Base-by-base conservation (phyloP, 768 basidiomycete genomes). In the Cystobasidium ongulense region DNA sequence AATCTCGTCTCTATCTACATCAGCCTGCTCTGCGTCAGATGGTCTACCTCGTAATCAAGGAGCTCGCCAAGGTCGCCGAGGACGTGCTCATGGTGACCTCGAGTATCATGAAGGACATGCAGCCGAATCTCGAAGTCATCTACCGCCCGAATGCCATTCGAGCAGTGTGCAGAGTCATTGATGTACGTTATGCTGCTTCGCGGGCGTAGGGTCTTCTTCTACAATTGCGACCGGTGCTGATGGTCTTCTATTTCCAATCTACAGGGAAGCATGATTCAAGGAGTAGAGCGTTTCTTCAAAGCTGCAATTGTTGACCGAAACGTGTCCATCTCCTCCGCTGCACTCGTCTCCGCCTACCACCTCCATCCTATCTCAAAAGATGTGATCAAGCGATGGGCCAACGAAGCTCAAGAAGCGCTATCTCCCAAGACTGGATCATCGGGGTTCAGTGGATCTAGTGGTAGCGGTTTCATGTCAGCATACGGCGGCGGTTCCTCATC, bases 81-180 rank as follows among this genome's bases (percentile, higher is more conserved):
- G 95, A 98, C 84, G 92, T 98, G 33, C 96, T 99, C 78, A 99
- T 99, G 92, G 94, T 97, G 75, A 99, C 96, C 11, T 91, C 89
- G 81, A 96, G 92, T 79, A 97, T 99, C 81, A 96, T 96, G 94
- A 98, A 98, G 84, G 96, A 99, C 80, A 99, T 98, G 92, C 96
- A 99, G 79, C 90, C 94, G 68, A 97, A 96, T 80, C 89, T 92
- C 62, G 96, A 99, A 82, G 95, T 98, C 79, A 92, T 99, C 75
- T 99, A 99, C 82, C 86, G 96, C 68, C 91, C 96, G 36, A 99
- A 99, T 81, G 90, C 96, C 18, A 99, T 98, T 78, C 88, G 96
- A 76, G 94, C 95, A 7, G 84, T 99, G 5, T 93, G 92, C 82
- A 86, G 93, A 76, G 94, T 99, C 80, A 95, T 97, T 78, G 96